These are phyloP conservation scores for Bidens hawaiensis DNA, from an alignment of 140 eudicot species.

Conservation along the genomic window DNA sequence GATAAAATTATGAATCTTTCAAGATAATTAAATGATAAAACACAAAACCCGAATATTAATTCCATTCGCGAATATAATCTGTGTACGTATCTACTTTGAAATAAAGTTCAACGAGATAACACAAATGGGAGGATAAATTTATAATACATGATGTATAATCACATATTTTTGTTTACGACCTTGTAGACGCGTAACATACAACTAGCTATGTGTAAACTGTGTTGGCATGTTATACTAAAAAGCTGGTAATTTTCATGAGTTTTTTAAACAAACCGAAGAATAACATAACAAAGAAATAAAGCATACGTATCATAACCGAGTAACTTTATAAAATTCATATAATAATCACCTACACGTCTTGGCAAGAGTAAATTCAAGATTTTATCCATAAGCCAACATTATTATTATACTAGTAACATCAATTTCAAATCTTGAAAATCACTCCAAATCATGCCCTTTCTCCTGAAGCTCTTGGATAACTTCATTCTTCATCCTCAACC, in stretches of 20 bases:
- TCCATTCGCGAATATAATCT: background rate
- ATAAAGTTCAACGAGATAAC: background rate
- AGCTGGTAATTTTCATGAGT: too few relatives aligned
- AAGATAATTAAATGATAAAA: too few relatives aligned
- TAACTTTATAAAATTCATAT: background rate
- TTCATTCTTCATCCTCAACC: slow-evolving; percentile 97
- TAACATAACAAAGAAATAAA: too few relatives aligned
- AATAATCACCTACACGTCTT: background rate
- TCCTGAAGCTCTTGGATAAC: slow-evolving; percentile 84
- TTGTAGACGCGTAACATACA: too few relatives aligned
- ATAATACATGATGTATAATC: too few relatives aligned
- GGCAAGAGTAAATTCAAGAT: background rate
- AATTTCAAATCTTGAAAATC: slow-evolving; percentile 8
- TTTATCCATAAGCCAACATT: background rate
- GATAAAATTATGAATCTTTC: background rate
- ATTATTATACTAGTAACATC: background rate
- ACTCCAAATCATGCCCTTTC: slow-evolving; percentile 64
- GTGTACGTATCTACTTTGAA: background rate
- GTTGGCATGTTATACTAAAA: too few relatives aligned
- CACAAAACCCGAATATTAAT: background rate
- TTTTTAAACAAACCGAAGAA: too few relatives aligned
- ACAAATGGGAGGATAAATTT: background rate
- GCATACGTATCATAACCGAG: background rate
- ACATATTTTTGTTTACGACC: too few relatives aligned
- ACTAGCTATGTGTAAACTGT: too few relatives aligned